Evolutionary conservation across 164 flowering plant genomes (phyloP).

Genomic region (Sedum album): DNA sequence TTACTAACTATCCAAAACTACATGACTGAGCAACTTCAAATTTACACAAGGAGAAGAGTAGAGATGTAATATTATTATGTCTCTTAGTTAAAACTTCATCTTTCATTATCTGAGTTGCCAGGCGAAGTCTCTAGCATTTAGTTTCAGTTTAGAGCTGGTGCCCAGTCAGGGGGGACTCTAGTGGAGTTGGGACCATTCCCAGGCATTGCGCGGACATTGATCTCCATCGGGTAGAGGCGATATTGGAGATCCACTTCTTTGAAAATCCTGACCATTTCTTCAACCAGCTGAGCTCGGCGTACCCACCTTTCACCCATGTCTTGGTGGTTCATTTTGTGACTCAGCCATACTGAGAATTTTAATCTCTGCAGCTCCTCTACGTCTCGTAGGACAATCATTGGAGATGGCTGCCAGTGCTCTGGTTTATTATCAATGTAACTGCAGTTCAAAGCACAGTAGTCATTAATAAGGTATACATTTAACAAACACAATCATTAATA

Average conservation of each 20-base stretch:
- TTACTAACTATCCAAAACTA: not conserved
- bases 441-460: not conserved
- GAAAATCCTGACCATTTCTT: too few relatives aligned
- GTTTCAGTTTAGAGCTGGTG: slow-evolving; percentile 6
- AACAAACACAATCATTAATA: not conserved
- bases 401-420: too few relatives aligned
- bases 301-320: slow-evolving; percentile 41
- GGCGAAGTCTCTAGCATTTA: not conserved
- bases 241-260: too few relatives aligned
- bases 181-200: too few relatives aligned
- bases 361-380: slow-evolving; percentile 29
- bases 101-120: not conserved
- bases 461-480: not conserved
- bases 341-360: slow-evolving; percentile 40
- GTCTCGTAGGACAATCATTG: too few relatives aligned
- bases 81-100: not conserved
- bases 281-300: slow-evolving; percentile 40
- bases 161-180: slow-evolving; percentile 8
- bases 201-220: slow-evolving; percentile 10
- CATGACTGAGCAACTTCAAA: not conserved
- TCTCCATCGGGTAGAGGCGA: slow-evolving; percentile 18
- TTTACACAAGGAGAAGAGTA: not conserved
- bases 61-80: not conserved
- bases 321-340: too few relatives aligned
- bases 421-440: too few relatives aligned